Evolutionary conservation across 2,329 filamentous ascomycete species (phyloP).

Genomic region (Pyricularia sp.): DNA sequence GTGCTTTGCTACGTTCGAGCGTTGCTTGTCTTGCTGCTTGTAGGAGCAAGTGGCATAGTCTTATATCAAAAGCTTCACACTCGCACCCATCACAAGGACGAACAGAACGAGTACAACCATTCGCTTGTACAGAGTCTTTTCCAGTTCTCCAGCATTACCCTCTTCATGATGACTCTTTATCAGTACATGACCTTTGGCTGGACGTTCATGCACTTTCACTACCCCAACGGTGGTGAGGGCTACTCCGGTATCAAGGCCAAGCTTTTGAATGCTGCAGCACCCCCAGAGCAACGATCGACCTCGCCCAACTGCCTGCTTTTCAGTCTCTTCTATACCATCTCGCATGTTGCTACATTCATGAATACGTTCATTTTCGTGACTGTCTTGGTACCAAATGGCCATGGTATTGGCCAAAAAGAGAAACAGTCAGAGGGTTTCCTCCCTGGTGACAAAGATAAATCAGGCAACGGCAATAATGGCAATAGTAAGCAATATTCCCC

Average conservation of each 20-base stretch:
- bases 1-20: slow-evolving; percentile 33
- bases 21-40: slow-evolving; percentile 31
- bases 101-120: slow-evolving; percentile 24
- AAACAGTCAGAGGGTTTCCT: background rate
- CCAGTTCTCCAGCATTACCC: slow-evolving; percentile 38
- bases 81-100: background rate
- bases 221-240: slow-evolving; percentile 28
- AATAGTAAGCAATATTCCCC: slow-evolving; percentile 2
- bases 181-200: slow-evolving; percentile 37
- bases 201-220: slow-evolving; percentile 43
- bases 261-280: slow-evolving; percentile 31
- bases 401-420: slow-evolving; percentile 15
- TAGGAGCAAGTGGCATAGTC: slow-evolving; percentile 29
- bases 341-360: slow-evolving; percentile 37
- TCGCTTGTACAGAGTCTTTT: slow-evolving; percentile 34
- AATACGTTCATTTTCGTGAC: slow-evolving; percentile 42
- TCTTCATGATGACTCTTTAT: slow-evolving; percentile 32
- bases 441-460: background rate
- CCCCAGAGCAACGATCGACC: slow-evolving; percentile 30
- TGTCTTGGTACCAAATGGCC: slow-evolving; percentile 25
- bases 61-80: slow-evolving; percentile 26
- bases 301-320: slow-evolving; percentile 36
- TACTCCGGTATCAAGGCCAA: slow-evolving; percentile 25
- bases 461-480: background rate
- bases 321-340: slow-evolving; percentile 38